These are phyloP conservation scores for Arctostaphylos glauca DNA, from an alignment of 148 eudicot species.

Conservation along the genomic window DNA sequence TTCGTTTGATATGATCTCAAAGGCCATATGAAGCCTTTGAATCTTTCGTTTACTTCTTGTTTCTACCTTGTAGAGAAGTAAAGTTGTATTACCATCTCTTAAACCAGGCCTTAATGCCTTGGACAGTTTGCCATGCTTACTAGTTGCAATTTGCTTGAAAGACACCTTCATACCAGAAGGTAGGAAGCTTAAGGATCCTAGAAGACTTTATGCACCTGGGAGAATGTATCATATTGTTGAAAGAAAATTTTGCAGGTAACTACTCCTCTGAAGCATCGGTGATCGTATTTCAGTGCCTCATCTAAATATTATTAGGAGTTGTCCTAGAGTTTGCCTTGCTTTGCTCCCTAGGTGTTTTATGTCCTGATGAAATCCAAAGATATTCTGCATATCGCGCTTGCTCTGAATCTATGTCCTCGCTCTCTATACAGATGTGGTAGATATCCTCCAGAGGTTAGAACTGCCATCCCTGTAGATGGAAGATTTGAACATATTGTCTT, in stretches of 20 bases:
- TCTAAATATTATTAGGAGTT: background rate
- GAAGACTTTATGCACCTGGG: conserved; percentile 92
- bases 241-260: conserved; percentile 88
- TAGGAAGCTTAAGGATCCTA: conserved; percentile 75
- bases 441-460: conserved; percentile 33
- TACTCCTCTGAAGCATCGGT: background rate
- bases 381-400: background rate
- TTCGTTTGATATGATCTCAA: background rate
- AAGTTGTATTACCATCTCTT: conserved; percentile 33
- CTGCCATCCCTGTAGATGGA: conserved; percentile 54
- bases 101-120: conserved; percentile 60
- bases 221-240: conserved; percentile 93
- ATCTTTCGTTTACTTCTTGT: background rate
- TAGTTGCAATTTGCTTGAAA: conserved; percentile 76
- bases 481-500: conserved; percentile 96
- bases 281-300: conserved; percentile 4
- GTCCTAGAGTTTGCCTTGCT: background rate
- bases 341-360: background rate
- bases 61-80: conserved; percentile 23
- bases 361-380: background rate
- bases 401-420: background rate
- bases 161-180: conserved; percentile 86
- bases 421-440: conserved; percentile 26
- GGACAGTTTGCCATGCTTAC: conserved; percentile 93
- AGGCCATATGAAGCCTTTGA: conserved; percentile 4